Evolutionary conservation across 192 early-diverging fungal genomes (phyloP).

Genomic region (Coemansia sp.): DNA sequence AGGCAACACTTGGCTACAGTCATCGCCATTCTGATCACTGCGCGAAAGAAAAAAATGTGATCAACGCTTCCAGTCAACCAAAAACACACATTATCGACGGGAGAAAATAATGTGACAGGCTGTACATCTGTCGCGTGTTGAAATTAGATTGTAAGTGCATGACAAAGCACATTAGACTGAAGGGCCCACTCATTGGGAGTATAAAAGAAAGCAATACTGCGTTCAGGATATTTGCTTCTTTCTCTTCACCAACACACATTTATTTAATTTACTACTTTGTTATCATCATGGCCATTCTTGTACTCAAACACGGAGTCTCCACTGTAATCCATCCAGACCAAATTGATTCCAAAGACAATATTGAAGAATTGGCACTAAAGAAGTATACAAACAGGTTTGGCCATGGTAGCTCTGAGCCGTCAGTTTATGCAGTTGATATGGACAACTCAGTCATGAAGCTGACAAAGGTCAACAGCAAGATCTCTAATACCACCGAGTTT

Average conservation of each 20-base stretch:
- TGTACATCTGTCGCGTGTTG: neutral
- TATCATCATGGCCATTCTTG: neutral
- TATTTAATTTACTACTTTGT: neutral
- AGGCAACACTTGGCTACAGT: too few relatives aligned
- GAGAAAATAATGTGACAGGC: neutral
- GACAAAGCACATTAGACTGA: neutral
- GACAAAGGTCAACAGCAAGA: neutral
- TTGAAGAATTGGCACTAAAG: neutral
- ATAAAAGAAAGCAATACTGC: neutral
- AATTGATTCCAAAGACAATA: neutral
- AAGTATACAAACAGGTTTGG: neutral
- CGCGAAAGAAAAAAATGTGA: neutral
- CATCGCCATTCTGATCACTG: neutral
- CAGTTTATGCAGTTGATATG: neutral
- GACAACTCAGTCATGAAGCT: neutral
- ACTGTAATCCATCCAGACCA: neutral
- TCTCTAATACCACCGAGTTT: neutral
- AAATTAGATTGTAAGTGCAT: neutral
- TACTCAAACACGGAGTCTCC: neutral
- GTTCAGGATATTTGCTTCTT: neutral
- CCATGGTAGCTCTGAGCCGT: neutral
- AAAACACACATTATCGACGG: neutral
- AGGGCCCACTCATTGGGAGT: neutral
- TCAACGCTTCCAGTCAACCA: neutral
- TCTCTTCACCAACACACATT: too few relatives aligned